Evolutionary conservation across 371 early-diverging fungal genomes (phyloP).

Genomic region (Funneliformis caledonium): DNA sequence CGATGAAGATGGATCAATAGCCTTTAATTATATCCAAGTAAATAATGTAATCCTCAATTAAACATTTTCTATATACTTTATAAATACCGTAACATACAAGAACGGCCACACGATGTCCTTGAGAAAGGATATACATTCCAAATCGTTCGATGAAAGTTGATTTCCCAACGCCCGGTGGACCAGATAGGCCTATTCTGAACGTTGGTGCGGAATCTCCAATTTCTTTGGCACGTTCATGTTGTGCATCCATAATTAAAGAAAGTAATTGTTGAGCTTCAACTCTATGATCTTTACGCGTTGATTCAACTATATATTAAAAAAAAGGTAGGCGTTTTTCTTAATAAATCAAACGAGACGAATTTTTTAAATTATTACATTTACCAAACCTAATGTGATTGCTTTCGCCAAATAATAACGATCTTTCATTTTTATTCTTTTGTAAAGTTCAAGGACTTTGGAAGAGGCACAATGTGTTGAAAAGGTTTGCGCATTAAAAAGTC

Average conservation of each 20-base stretch:
- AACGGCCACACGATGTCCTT: constrained; percentile 73
- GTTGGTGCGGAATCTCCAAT: constrained; percentile 25
- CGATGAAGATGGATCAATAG: constrained; percentile 80
- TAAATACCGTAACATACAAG: constrained; percentile 52
- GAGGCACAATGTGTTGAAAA: not conserved
- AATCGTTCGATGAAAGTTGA: constrained; percentile 82
- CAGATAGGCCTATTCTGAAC: constrained; percentile 76
- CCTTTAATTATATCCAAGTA: constrained; percentile 48
- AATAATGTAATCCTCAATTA: not conserved
- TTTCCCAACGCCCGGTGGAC: constrained; percentile 83
- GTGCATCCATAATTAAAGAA: constrained; percentile 48
- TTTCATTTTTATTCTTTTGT: constrained; percentile 44
- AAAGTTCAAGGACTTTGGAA: constrained; percentile 42
- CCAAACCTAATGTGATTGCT: constrained; percentile 67
- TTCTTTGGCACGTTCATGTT: constrained; percentile 10
- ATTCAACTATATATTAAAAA: constrained; percentile 57
- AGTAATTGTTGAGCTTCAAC: constrained; percentile 60
- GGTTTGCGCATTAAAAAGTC: not conserved
- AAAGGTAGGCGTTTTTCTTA: not conserved
- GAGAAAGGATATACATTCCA: constrained; percentile 66
- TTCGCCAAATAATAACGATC: constrained; percentile 58
- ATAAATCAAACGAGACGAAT: not conserved
- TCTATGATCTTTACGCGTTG: constrained; percentile 61
- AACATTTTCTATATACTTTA: not conserved
- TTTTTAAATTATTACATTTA: not conserved